phyloP scores from a whole-genome alignment of 495 filamentous ascomycete genomes.

The Neurospora tetrasperma region DNA sequence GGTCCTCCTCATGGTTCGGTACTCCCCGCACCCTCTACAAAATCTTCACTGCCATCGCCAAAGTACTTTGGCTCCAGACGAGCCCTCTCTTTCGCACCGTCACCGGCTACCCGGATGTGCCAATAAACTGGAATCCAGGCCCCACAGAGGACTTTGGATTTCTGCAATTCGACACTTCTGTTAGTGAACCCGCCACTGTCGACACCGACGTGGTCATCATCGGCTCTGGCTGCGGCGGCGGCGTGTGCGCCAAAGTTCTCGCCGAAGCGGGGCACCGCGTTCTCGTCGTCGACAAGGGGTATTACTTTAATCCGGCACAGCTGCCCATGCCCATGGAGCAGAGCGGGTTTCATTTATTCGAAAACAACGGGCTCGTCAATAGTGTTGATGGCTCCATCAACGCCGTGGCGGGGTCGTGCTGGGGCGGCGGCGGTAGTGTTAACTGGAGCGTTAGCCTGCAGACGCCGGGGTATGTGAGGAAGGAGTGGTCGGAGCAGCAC shows the following conservation, averaged over 20 bases:
- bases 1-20: slow-evolving; percentile 47
- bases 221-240: slow-evolving; percentile 83
- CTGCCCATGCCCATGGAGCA: slow-evolving; percentile 60
- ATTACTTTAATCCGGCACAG: slow-evolving; percentile 36
- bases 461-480: slow-evolving; percentile 66
- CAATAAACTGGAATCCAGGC: slow-evolving; percentile 49
- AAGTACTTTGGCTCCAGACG: slow-evolving; percentile 47
- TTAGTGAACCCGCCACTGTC: slow-evolving; percentile 30
- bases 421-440: slow-evolving; percentile 79
- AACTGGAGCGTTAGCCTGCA: slow-evolving; percentile 86
- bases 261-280: slow-evolving; percentile 62
- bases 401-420: slow-evolving; percentile 60
- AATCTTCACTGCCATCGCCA: slow-evolving; percentile 43
- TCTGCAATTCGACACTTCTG: slow-evolving; percentile 33
- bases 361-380: slow-evolving; percentile 40
- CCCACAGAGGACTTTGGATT: slow-evolving; percentile 38
- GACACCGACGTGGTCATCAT: slow-evolving; percentile 78
- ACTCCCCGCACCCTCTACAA: slow-evolving; percentile 49
- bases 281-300: slow-evolving; percentile 70
- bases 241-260: slow-evolving; percentile 69
- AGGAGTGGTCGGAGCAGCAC: slow-evolving; percentile 64
- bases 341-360: slow-evolving; percentile 52
- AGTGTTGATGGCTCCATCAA: slow-evolving; percentile 55
- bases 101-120: slow-evolving; percentile 52
- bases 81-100: slow-evolving; percentile 47